Evolutionary conservation across 768 basidiomycete genomes (phyloP).

Genomic region (Fomitopsis pulvina): DNA sequence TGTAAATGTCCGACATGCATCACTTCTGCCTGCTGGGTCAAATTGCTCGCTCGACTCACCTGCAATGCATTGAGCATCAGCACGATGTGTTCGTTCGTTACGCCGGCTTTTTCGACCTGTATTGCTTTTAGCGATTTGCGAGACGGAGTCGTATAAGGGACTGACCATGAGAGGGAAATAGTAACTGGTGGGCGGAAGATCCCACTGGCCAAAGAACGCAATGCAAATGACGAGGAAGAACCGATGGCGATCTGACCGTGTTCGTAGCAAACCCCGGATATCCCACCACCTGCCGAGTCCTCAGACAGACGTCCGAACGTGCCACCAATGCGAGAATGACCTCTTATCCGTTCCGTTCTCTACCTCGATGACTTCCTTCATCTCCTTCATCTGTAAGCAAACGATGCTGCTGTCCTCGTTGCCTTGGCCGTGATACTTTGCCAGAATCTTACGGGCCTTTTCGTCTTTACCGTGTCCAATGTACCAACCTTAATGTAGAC

Average conservation of each 20-base stretch:
- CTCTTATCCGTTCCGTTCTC: slow-evolving; percentile 47
- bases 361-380: slow-evolving; percentile 54
- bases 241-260: slow-evolving; percentile 13
- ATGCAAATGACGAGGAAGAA: slow-evolving; percentile 23
- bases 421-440: slow-evolving; percentile 65
- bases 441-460: slow-evolving; percentile 52
- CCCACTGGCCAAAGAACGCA: slow-evolving; percentile 51
- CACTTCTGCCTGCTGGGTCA: background rate
- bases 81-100: slow-evolving; percentile 22
- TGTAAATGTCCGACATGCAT: background rate
- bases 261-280: slow-evolving; percentile 14
- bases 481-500: slow-evolving; percentile 12
- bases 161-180: slow-evolving; percentile 24
- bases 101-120: slow-evolving; percentile 27
- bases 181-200: slow-evolving; percentile 23
- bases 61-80: slow-evolving; percentile 23
- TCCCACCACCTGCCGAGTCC: slow-evolving; percentile 42
- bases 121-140: background rate
- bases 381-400: slow-evolving; percentile 14
- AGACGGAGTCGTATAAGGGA: background rate
- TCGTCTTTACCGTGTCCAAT: slow-evolving; percentile 48
- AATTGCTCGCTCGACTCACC: background rate
- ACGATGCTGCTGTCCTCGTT: slow-evolving; percentile 53
- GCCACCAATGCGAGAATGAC: slow-evolving; percentile 33
- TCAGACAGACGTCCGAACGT: slow-evolving; percentile 40